phyloP scores from a whole-genome alignment of 768 basidiomycete genomes.

The Kwoniella sp. region DNA sequence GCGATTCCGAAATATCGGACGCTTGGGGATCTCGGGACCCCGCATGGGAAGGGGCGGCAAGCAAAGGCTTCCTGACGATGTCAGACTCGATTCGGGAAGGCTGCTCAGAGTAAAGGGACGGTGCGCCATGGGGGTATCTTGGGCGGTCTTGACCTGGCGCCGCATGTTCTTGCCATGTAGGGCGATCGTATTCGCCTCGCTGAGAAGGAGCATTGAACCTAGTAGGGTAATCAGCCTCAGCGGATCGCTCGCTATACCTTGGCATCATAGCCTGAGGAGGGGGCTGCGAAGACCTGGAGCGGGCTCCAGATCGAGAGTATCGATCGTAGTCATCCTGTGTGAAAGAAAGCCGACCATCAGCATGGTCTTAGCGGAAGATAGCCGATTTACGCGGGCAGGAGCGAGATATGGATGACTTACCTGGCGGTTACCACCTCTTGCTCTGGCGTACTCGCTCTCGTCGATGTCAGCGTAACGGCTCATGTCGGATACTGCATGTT shows the following conservation, averaged over 20 bases:
- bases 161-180: not conserved
- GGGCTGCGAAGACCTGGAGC: not conserved
- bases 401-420: no score
- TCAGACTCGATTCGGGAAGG: not conserved
- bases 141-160: not conserved
- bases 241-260: not conserved
- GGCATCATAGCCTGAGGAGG: conserved; percentile 2
- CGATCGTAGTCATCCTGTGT: conserved; percentile 8
- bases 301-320: not conserved
- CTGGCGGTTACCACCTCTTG: conserved; percentile 4
- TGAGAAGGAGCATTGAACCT: not conserved
- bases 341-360: not conserved
- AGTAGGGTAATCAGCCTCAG: not conserved
- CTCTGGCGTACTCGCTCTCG: conserved; percentile 14
- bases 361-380: no score
- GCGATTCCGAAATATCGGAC: not conserved
- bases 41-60: not conserved
- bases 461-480: conserved; percentile 20
- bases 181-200: not conserved
- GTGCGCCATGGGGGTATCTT: not conserved
- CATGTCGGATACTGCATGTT: conserved; percentile 1
- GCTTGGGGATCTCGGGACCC: not conserved
- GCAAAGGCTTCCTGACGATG: not conserved
- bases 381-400: no score
- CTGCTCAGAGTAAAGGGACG: not conserved